phyloP scores from a whole-genome alignment of 2,329 filamentous ascomycete species.

The Trichoderma oligosporum region DNA sequence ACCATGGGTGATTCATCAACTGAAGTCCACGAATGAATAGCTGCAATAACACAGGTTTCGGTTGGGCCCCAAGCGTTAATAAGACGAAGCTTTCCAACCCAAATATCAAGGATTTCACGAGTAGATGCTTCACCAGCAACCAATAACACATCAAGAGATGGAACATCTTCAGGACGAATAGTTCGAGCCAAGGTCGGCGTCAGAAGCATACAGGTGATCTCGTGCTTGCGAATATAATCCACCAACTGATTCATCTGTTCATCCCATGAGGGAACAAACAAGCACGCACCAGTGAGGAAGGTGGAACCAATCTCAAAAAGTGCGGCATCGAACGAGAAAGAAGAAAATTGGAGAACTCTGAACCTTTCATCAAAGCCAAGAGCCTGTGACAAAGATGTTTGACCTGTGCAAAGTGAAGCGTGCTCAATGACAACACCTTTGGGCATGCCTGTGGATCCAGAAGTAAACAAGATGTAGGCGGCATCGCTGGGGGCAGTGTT shows the following conservation, averaged over 20 bases:
- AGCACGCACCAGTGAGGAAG: slow-evolving; percentile 4
- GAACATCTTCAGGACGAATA: slow-evolving; percentile 40
- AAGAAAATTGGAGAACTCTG: slow-evolving; percentile 14
- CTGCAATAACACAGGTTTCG: slow-evolving; percentile 5
- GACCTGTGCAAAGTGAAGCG: slow-evolving; percentile 4
- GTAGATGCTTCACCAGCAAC: slow-evolving; percentile 29
- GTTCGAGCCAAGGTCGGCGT: slow-evolving; percentile 25
- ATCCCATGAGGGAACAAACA: slow-evolving; percentile 11
- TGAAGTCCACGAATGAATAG: background rate
- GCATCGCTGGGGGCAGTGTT: slow-evolving; percentile 13
- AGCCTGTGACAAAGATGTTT: slow-evolving; percentile 1
- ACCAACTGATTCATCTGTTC: slow-evolving; percentile 6
- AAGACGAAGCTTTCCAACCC: slow-evolving; percentile 9
- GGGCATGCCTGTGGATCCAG: slow-evolving; percentile 54
- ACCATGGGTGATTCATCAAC: background rate
- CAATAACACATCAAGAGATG: slow-evolving; percentile 41
- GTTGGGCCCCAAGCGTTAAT: slow-evolving; percentile 10
- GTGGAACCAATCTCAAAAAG: slow-evolving; percentile 3
- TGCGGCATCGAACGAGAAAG: slow-evolving; percentile 9
- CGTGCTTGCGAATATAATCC: background rate
- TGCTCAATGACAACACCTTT: slow-evolving; percentile 49
- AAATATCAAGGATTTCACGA: slow-evolving; percentile 9
- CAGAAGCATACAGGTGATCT: background rate
- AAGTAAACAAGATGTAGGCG: slow-evolving; percentile 56
- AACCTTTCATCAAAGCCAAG: background rate